A percentile compares a stretch with the other conserved stretches of the same genome.
These are phyloP conservation scores for Jimgerdemannia flammicorona DNA, from an alignment of 192 early-diverging fungal species.

Conservation along the genomic window DNA sequence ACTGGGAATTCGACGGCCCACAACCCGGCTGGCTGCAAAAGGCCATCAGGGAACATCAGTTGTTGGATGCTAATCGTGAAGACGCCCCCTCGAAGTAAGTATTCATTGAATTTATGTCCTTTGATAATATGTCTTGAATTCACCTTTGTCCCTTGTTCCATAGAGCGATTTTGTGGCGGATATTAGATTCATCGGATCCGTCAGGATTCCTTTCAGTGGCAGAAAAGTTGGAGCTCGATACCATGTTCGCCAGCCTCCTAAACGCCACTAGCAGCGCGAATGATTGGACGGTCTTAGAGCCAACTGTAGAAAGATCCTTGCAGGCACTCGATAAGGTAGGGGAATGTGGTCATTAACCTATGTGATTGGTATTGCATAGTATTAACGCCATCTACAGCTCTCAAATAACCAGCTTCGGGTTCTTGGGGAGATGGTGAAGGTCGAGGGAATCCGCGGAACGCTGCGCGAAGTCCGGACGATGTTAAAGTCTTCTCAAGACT, in stretches of 20 bases:
- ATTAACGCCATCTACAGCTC: constrained; percentile 6
- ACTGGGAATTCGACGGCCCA: too few relatives aligned
- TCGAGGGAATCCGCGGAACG: constrained; percentile 6
- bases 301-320: constrained; percentile 11
- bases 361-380: constrained; percentile 10
- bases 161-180: not conserved
- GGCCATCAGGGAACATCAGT: too few relatives aligned
- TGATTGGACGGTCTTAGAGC: constrained; percentile 11
- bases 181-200: constrained; percentile 12
- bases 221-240: constrained; percentile 8
- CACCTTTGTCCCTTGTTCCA: too few relatives aligned
- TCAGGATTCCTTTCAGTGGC: not conserved
- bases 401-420: constrained; percentile 9
- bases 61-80: too few relatives aligned
- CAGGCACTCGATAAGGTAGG: constrained; percentile 10
- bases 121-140: too few relatives aligned
- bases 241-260: constrained; percentile 10
- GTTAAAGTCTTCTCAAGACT: constrained; percentile 1
- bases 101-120: too few relatives aligned
- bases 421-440: constrained; percentile 9
- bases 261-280: not conserved
- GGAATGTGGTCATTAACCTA: constrained; percentile 1
- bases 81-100: too few relatives aligned
- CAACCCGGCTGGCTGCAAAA: too few relatives aligned
- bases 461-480: constrained; percentile 8